Evolutionary conservation across 2,329 filamentous ascomycete species (phyloP), one percentile per base, ranked within the genome.

Genomic region (Conoideocrella luteorostrata): DNA sequence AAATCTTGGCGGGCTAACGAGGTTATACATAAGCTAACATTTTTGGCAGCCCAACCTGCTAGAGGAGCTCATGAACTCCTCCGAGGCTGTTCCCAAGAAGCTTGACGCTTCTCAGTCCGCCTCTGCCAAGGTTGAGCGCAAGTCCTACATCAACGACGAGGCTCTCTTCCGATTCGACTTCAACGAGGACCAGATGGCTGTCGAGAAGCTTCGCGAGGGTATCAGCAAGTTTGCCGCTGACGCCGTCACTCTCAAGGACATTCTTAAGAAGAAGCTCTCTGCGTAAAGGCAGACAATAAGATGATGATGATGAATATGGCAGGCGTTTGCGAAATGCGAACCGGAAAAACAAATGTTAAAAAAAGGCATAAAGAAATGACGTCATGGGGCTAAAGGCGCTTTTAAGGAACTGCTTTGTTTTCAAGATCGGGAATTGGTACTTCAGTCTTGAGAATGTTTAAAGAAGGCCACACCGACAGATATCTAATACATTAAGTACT

Each of bases 201-300:
- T 95, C 55, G 90, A 97, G 84, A 98, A 98, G 86, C 83, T 98
- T 59, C 87, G 90, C 50, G 93, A 98, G 75, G 93, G 93, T 72
- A 98, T 98, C 78, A 94, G 88, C 78, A 96, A 96, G 77, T 98
- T 98, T 63, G 91, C 93, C 47, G 93, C 93, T 57, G 93, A 98
- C 63, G 90, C 93, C 56, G 74, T 90, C 55, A 95, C 88, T 48
- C 83, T 98, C 59, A 97, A 97, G 86, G 78, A 80, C 52, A 90
- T 95, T 62, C 78, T 98, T 63, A 84, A 84, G 78, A 70, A 81
- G 71, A 97, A 96, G 87, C 77, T 97, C 58, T 43, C 53, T 44
- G 65, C 67, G 49, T 72, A 72, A 65, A 53, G 49, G 12, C 21
- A 13, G 24, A 29, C 37, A 26, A 20, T 23, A n/a, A 7, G 7